These are phyloP conservation scores for Oryza rufipogon DNA, from an alignment of 176 grass and related monocot genomes.

Conservation along the genomic window DNA sequence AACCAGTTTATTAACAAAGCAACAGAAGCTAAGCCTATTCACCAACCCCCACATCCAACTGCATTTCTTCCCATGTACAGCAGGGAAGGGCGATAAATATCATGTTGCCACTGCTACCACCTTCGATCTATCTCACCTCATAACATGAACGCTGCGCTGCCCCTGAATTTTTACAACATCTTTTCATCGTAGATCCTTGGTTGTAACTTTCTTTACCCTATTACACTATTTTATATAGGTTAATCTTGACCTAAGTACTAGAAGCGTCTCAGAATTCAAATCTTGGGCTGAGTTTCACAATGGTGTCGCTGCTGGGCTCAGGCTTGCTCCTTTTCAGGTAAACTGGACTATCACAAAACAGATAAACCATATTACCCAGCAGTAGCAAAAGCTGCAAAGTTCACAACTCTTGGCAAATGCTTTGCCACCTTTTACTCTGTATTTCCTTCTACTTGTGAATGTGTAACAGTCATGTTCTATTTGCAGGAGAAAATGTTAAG, in stretches of 20 bases:
- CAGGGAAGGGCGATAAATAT: neutral
- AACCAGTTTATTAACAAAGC: neutral
- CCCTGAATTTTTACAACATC: neutral
- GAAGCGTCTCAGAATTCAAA: slow-evolving; percentile 83
- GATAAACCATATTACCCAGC: neutral
- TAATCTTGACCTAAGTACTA: slow-evolving; percentile 84
- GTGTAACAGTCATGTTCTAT: slow-evolving; percentile 42
- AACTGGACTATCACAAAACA: slow-evolving; percentile 7
- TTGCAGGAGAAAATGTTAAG: slow-evolving; percentile 94
- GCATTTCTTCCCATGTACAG: neutral
- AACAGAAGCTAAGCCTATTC: neutral
- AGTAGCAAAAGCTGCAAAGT: slow-evolving; percentile 15
- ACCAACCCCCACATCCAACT: neutral
- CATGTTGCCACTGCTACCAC: neutral
- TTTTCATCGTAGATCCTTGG: slow-evolving; percentile 26
- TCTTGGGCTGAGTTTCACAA: slow-evolving; percentile 99
- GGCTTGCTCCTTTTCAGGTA: slow-evolving; percentile 95
- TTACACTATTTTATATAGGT: slow-evolving; percentile 60
- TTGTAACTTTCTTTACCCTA: slow-evolving; percentile 35
- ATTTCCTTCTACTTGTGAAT: slow-evolving; percentile 18
- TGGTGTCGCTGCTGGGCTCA: slow-evolving; percentile 93
- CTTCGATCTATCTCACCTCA: neutral
- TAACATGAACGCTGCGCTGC: neutral
- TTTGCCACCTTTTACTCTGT: slow-evolving; percentile 13
- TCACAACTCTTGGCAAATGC: slow-evolving; percentile 19